Evolutionary conservation across 75 land plant species (phyloP), one percentile per base, ranked within the genome.

Genomic region (Pseudotsuga menziesii): DNA sequence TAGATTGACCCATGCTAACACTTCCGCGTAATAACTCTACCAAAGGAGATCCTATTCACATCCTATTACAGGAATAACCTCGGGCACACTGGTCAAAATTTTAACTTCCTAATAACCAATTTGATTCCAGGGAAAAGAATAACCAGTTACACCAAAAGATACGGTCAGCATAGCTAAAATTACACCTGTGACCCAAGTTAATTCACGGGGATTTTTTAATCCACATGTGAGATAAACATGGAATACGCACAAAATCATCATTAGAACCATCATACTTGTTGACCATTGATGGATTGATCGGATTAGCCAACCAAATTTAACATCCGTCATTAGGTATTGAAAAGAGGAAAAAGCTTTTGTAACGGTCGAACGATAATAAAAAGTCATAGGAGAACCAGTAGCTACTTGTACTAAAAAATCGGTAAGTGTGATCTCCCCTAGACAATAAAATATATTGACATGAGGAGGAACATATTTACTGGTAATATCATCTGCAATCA

Each of bases 381-480:
- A 74, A 52, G 0, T n/a, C 75, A 74, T 55, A 27, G 57, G 57
- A 73, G 48, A 73, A 73, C 57, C 35, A 67, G 25, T 67, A 25
- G 56, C 55, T 73, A 27, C 75, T 73, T 73, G 3, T 22, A 73
- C 75, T 29, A 73, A 73, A 54, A 52, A 48, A 48, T 9, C 52
- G 25, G 75, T 73, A 7, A 52, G 16, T 73, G 56, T 73, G n/a
- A 73, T 73, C 32, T 14, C 58, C 22, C 75, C 22, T 25, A 73
- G 35, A 55, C 32, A 73, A 73, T 52, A 73, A 26, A 73, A 73
- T 52, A 73, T 73, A 44, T 73, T 73, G 13, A 73, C 13, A 55
- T 73, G 75, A 27, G 75, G 75, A 52, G 75, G 75, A 73, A 73
- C 29, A 54, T 55, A 76, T 58, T 76, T 76, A 76, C 66, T 76